Evolutionary conservation across 805 yeast genomes (phyloP).

Genomic region (Citeromyces nyonsensis): DNA sequence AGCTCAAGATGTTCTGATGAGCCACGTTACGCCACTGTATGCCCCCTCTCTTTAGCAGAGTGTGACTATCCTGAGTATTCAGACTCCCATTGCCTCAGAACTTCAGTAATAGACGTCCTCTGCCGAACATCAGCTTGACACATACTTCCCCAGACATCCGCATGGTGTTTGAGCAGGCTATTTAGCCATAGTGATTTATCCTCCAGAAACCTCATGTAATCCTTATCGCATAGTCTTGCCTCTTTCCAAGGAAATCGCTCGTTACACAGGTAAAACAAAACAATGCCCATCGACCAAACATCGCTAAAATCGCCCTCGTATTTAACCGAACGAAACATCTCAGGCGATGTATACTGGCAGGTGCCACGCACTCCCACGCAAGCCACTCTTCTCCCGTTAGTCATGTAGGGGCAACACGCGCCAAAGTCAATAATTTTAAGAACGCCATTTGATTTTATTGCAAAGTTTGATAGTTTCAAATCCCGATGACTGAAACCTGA

Average conservation of each 20-base stretch:
- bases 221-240: constrained; percentile 12
- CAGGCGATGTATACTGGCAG: constrained; percentile 29
- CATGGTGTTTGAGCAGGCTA: not conserved
- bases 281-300: constrained; percentile 34
- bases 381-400: constrained; percentile 4
- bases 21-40: too few species aligned
- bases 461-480: constrained; percentile 29
- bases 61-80: not conserved
- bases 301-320: constrained; percentile 27
- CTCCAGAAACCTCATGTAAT: constrained; percentile 3
- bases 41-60: too few species aligned
- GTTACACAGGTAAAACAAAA: constrained; percentile 17
- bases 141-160: not conserved
- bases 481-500: constrained; percentile 29
- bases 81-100: not conserved
- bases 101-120: not conserved
- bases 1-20: too few species aligned
- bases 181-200: not conserved
- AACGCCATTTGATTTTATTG: constrained; percentile 13
- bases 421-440: constrained; percentile 38
- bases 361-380: constrained; percentile 34
- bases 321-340: constrained; percentile 16
- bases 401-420: constrained; percentile 13
- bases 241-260: constrained; percentile 29
- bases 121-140: not conserved